Evolutionary conservation across 2,329 filamentous ascomycete species (phyloP).

Genomic region (Aspergillus calidoustus): DNA sequence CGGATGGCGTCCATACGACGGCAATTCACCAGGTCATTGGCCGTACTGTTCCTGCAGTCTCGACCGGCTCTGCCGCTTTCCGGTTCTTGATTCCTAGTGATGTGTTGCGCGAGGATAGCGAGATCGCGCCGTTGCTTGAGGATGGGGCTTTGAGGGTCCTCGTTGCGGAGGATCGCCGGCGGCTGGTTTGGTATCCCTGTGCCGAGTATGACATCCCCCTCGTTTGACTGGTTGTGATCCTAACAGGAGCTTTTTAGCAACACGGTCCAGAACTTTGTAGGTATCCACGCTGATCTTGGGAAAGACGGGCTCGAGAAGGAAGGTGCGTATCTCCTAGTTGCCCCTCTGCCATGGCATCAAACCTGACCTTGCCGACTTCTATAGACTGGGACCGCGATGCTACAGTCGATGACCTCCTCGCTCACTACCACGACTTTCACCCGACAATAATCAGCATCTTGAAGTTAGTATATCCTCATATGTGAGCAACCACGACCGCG

Average conservation of each 20-base stretch:
- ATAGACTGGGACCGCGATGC: constrained; percentile 13
- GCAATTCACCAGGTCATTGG: constrained; percentile 15
- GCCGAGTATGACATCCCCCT: constrained; percentile 23
- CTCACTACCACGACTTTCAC: constrained; percentile 4
- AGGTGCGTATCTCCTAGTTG: neutral
- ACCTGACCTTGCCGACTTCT: too few species aligned
- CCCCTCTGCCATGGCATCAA: neutral
- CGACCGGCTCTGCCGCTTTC: constrained; percentile 30
- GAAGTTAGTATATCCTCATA: neutral
- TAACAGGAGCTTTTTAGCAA: constrained; percentile 19
- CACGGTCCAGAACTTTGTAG: constrained; percentile 35
- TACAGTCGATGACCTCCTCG: constrained; percentile 8
- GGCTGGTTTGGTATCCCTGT: constrained; percentile 37
- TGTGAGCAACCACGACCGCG: neutral
- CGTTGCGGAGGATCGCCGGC: constrained; percentile 24
- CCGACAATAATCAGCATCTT: neutral
- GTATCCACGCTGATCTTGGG: constrained; percentile 22
- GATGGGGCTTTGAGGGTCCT: constrained; percentile 33
- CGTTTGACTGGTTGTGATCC: neutral
- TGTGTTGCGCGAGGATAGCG: constrained; percentile 34
- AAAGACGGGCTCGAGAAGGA: neutral
- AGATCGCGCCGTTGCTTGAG: constrained; percentile 9
- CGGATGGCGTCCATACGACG: constrained; percentile 36
- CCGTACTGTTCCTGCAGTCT: neutral
- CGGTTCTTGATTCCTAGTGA: constrained; percentile 30